These are phyloP conservation scores for Eucalyptus tenuipes DNA, from an alignment of 345 rosid genomes.

Conservation along the genomic window DNA sequence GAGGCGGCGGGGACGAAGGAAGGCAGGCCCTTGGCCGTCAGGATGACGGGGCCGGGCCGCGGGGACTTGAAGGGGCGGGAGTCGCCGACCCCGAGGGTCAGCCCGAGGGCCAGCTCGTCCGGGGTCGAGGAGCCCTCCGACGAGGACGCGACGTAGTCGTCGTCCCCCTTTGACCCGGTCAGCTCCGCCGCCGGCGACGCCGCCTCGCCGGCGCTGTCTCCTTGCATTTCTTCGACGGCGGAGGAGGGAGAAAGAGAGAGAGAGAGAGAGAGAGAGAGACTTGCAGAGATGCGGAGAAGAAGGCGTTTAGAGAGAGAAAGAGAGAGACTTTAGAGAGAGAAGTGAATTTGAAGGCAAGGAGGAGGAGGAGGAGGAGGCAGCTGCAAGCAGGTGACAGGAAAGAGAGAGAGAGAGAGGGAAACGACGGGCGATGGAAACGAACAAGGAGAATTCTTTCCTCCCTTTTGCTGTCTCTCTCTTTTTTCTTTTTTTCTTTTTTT, in stretches of 20 bases:
- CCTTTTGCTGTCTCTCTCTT: not conserved
- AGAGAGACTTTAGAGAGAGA: not conserved
- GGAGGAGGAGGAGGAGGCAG: not conserved
- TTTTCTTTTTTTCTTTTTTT: too few relatives aligned
- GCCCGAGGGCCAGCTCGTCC: conserved; percentile 41
- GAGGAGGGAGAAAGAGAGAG: not conserved
- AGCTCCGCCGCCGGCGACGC: conserved; percentile 21
- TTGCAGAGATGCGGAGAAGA: not conserved
- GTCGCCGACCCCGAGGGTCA: not conserved
- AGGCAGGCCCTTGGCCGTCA: conserved; percentile 47
- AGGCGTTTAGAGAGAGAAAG: not conserved
- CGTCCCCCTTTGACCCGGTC: conserved; percentile 20
- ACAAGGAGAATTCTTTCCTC: not conserved
- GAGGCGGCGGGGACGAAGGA: conserved; percentile 6
- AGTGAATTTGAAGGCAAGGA: not conserved
- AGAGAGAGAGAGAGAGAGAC: not conserved
- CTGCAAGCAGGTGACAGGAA: not conserved
- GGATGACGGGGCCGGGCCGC: conserved; percentile 23
- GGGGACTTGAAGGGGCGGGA: not conserved
- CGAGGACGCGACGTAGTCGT: conserved; percentile 39
- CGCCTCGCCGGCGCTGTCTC: not conserved
- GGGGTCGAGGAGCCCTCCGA: conserved; percentile 78
- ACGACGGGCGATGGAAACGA: not conserved
- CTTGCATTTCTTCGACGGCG: not conserved
- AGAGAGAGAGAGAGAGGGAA: not conserved